Conservation (phyloP, 768 basidiomycete species). For the Pleurotus citrinopileatus region DNA sequence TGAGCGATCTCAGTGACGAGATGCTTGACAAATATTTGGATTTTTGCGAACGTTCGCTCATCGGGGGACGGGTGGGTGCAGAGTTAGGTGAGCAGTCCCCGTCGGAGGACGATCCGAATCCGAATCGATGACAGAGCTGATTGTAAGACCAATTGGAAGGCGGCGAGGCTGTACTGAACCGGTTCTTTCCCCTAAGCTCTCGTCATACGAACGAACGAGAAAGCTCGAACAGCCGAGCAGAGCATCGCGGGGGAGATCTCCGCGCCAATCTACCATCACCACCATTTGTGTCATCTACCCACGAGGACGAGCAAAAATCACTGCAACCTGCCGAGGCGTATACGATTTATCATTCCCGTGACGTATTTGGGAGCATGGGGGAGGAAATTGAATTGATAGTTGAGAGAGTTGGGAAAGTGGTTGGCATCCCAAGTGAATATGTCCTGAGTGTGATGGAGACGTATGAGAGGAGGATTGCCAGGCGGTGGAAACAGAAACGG, state of each 20-base stretch:
- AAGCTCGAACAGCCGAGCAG: slow-evolving; percentile 13
- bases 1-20: slow-evolving; percentile 46
- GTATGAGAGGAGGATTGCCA: slow-evolving; percentile 61
- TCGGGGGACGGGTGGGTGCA: slow-evolving; percentile 14
- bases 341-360: slow-evolving; percentile 64
- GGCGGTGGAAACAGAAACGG: slow-evolving; percentile 41
- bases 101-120: slow-evolving; percentile 10
- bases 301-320: slow-evolving; percentile 10
- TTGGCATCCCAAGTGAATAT: slow-evolving; percentile 51
- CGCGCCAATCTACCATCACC: slow-evolving; percentile 13
- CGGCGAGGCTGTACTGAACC: slow-evolving; percentile 30
- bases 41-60: slow-evolving; percentile 61
- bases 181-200: slow-evolving; percentile 38
- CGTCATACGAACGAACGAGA: slow-evolving; percentile 13
- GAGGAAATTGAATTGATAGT: slow-evolving; percentile 51
- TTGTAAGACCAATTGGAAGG: neutral
- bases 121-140: slow-evolving; percentile 14
- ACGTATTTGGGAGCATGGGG: slow-evolving; percentile 58
- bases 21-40: slow-evolving; percentile 62
- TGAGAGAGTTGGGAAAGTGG: slow-evolving; percentile 46
- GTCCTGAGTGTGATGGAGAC: slow-evolving; percentile 56
- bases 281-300: slow-evolving; percentile 12
- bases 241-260: slow-evolving; percentile 3
- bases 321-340: slow-evolving; percentile 58
- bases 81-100: slow-evolving; percentile 19